phyloP scores from a whole-genome alignment of 2,329 filamentous ascomycete species.

The Lachnum nothofagi region DNA sequence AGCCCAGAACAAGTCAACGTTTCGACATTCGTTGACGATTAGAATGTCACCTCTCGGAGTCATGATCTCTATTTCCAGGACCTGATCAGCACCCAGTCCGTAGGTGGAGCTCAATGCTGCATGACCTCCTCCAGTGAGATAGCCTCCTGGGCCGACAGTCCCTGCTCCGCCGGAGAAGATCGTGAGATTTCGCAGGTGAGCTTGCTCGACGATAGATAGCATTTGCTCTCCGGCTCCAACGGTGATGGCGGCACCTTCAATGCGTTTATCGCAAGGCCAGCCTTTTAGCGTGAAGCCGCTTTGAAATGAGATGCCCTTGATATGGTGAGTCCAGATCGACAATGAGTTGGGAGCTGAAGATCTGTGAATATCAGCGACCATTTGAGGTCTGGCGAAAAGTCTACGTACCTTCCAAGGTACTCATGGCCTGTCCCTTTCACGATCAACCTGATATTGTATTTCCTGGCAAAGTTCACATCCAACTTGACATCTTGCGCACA shows the following conservation, averaged over 20 bases:
- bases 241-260: conserved; percentile 47
- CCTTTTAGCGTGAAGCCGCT: conserved; percentile 41
- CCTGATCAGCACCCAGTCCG: conserved; percentile 59
- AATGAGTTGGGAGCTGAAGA: conserved; percentile 42
- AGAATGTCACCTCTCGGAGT: conserved; percentile 47
- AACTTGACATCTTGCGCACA: conserved; percentile 22
- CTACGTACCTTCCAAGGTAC: conserved; percentile 24
- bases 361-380: conserved; percentile 5
- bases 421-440: conserved; percentile 45
- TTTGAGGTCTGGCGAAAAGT: background rate
- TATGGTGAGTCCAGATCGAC: conserved; percentile 49
- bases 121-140: conserved; percentile 58
- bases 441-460: conserved; percentile 33
- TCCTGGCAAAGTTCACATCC: conserved; percentile 35
- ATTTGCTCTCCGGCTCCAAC: conserved; percentile 50
- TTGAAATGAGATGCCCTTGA: conserved; percentile 38
- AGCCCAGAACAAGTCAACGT: conserved; percentile 60
- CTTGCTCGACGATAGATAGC: conserved; percentile 42
- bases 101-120: conserved; percentile 47
- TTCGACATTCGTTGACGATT: conserved; percentile 46
- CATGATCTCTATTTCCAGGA: conserved; percentile 54
- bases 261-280: conserved; percentile 36
- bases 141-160: conserved; percentile 57
- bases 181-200: conserved; percentile 41
- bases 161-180: conserved; percentile 52